Evolutionary conservation across 2,329 filamentous ascomycete species (phyloP).

Genomic region (Paradendryphiella salina): DNA sequence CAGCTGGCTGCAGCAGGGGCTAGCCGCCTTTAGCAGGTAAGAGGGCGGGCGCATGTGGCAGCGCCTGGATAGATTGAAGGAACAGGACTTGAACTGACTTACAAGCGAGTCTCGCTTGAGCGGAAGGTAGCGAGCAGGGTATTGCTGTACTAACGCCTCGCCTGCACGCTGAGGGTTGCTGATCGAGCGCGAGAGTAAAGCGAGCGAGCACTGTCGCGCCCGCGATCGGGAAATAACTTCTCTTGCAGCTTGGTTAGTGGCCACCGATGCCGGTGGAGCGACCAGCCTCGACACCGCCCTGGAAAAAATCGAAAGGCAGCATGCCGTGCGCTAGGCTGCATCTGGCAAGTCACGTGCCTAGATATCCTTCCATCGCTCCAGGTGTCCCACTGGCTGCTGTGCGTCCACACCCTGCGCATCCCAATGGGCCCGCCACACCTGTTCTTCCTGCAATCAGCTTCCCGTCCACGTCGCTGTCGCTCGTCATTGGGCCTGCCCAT

Average conservation of each 20-base stretch:
- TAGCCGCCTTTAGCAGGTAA: slow-evolving; percentile 31
- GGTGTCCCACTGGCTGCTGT: not conserved
- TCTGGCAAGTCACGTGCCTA: slow-evolving; percentile 7
- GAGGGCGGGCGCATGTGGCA: slow-evolving; percentile 26
- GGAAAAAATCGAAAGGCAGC: slow-evolving; percentile 1
- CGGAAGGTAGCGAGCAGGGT: slow-evolving; percentile 15
- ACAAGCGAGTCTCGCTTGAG: slow-evolving; percentile 24
- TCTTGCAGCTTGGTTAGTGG: not conserved
- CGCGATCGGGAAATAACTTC: not conserved
- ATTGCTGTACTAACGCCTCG: slow-evolving; percentile 1
- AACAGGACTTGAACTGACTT: slow-evolving; percentile 9
- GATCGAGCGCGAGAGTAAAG: not conserved
- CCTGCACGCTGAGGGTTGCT: not conserved
- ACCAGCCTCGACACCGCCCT: slow-evolving; percentile 1
- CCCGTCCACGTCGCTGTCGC: slow-evolving; percentile 7
- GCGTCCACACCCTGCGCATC: slow-evolving; percentile 1
- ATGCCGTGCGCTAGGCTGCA: not conserved
- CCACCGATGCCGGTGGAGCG: slow-evolving; percentile 4
- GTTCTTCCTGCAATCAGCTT: slow-evolving; percentile 27
- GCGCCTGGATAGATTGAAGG: slow-evolving; percentile 3
- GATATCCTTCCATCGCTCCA: not conserved
- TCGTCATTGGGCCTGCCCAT: slow-evolving; percentile 10
- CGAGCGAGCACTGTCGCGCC: not conserved
- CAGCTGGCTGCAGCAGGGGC: slow-evolving; percentile 10
- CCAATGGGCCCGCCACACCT: slow-evolving; percentile 3